Evolutionary conservation across 106 monocot species (phyloP).

Genomic region (Apostasia shenzhenica): DNA sequence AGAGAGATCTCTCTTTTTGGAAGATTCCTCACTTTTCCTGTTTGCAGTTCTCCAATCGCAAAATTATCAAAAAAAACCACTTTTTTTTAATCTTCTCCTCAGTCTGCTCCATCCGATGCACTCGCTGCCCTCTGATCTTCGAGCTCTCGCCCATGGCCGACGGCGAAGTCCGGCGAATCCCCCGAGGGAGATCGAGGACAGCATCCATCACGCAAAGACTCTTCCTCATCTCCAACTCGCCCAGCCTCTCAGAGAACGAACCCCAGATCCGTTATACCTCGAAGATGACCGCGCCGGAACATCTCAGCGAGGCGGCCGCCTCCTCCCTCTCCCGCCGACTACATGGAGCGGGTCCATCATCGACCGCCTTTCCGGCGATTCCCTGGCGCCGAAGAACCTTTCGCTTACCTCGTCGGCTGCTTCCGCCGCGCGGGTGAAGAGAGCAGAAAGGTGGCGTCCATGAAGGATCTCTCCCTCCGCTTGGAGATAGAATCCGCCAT

Average conservation of each 20-base stretch:
- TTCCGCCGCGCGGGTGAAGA: constrained; percentile 69
- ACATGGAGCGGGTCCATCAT: constrained; percentile 75
- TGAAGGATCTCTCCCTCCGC: constrained; percentile 57
- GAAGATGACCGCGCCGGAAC: constrained; percentile 90
- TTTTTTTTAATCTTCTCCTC: too few relatives aligned
- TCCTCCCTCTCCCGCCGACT: constrained; percentile 43
- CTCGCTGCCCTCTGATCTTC: background rate
- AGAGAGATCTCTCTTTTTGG: too few relatives aligned
- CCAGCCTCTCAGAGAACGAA: constrained; percentile 2
- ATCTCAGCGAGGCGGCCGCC: constrained; percentile 71
- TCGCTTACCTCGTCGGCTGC: constrained; percentile 55
- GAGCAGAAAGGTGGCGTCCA: constrained; percentile 46
- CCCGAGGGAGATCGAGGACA: constrained; percentile 90
- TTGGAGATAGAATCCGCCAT: constrained; percentile 46
- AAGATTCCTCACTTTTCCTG: too few relatives aligned
- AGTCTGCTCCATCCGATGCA: too few relatives aligned
- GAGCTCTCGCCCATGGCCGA: constrained; percentile 27
- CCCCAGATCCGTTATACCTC: constrained; percentile 44
- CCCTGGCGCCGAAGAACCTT: constrained; percentile 33
- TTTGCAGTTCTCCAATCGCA: too few relatives aligned
- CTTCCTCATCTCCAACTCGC: constrained; percentile 60
- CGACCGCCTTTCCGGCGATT: constrained; percentile 65
- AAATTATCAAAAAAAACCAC: too few relatives aligned
- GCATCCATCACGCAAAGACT: constrained; percentile 94
- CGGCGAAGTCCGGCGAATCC: constrained; percentile 49